Evolutionary conservation across 2,329 filamentous ascomycete genomes (phyloP).

Genomic region (Fusarium sp.): DNA sequence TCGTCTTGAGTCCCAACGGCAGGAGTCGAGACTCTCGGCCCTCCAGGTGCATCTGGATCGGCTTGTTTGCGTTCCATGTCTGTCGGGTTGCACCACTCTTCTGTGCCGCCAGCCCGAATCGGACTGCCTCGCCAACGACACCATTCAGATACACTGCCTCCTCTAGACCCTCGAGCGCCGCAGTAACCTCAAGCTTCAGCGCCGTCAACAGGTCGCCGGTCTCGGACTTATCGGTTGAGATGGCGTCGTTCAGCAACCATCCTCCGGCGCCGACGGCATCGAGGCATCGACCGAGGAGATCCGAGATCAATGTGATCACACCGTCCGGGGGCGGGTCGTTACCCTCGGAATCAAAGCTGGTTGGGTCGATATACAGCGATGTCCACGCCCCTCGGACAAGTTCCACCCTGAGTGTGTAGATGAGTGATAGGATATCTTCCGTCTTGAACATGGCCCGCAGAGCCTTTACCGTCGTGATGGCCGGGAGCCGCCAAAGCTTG

Average conservation of each 20-base stretch:
- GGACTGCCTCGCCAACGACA: slow-evolving; percentile 74
- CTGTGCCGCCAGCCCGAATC: slow-evolving; percentile 63
- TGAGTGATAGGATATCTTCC: slow-evolving; percentile 77
- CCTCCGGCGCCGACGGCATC: slow-evolving; percentile 81
- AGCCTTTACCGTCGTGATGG: slow-evolving; percentile 69
- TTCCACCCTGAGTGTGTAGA: slow-evolving; percentile 79
- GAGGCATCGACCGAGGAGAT: slow-evolving; percentile 78
- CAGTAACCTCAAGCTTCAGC: slow-evolving; percentile 76
- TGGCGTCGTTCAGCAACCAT: slow-evolving; percentile 75
- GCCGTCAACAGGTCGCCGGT: slow-evolving; percentile 73
- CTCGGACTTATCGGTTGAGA: slow-evolving; percentile 64
- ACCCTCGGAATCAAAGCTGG: slow-evolving; percentile 58
- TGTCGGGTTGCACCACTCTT: slow-evolving; percentile 48
- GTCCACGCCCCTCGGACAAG: slow-evolving; percentile 83
- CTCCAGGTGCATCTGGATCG: slow-evolving; percentile 57
- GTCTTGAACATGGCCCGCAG: slow-evolving; percentile 74
- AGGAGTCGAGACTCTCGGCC: slow-evolving; percentile 65
- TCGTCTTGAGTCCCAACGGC: slow-evolving; percentile 78
- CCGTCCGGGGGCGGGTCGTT: slow-evolving; percentile 69
- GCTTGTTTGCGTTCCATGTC: slow-evolving; percentile 54
- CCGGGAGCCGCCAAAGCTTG: slow-evolving; percentile 76
- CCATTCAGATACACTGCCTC: slow-evolving; percentile 75
- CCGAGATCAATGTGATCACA: slow-evolving; percentile 77
- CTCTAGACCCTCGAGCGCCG: slow-evolving; percentile 78
- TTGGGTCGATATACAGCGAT: slow-evolving; percentile 73